A percentile compares a stretch with the other conserved stretches of the same genome.
These are phyloP conservation scores for Fusarium agapanthi DNA, from an alignment of 2,329 filamentous ascomycete species.

Conservation along the genomic window DNA sequence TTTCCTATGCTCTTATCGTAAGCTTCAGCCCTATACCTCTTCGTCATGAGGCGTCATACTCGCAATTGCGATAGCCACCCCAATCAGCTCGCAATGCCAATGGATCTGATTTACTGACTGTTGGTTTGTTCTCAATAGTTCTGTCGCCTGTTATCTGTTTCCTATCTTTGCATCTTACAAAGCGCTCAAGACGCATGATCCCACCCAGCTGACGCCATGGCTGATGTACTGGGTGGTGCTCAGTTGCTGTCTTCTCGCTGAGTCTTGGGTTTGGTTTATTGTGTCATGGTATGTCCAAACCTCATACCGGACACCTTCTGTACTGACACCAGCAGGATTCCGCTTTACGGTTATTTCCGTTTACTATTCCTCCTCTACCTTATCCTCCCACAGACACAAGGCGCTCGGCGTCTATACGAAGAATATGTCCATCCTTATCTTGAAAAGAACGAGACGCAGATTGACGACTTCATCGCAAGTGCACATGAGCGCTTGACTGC, in stretches of 20 bases:
- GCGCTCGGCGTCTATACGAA: conserved; percentile 86
- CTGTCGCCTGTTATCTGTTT: conserved; percentile 88
- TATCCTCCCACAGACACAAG: conserved; percentile 96
- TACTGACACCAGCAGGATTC: conserved; percentile 65
- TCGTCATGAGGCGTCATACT: conserved; percentile 35
- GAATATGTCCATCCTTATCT: conserved; percentile 89
- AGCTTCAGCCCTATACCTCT: conserved; percentile 49
- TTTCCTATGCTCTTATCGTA: conserved; percentile 82
- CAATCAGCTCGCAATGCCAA: background rate
- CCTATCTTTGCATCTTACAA: conserved; percentile 98
- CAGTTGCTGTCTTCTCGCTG: conserved; percentile 79
- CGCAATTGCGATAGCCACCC: background rate
- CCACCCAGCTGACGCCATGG: conserved; percentile 92
- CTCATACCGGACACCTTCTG: background rate
- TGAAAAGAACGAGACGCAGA: conserved; percentile 82
- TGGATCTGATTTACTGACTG: conserved; percentile 20
- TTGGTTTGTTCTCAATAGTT: conserved; percentile 60
- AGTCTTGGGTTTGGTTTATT: conserved; percentile 89
- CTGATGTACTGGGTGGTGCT: conserved; percentile 99
- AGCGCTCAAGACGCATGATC: conserved; percentile 91
- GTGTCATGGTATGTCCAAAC: conserved; percentile 68
- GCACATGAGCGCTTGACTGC: conserved; percentile 81
- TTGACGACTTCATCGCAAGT: conserved; percentile 88
- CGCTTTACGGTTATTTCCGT: conserved; percentile 93
- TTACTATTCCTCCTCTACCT: conserved; percentile 90